These are phyloP conservation scores for Dictyostelium gargantuum DNA, from an alignment of 208 protist genomes.

Conservation along the genomic window DNA sequence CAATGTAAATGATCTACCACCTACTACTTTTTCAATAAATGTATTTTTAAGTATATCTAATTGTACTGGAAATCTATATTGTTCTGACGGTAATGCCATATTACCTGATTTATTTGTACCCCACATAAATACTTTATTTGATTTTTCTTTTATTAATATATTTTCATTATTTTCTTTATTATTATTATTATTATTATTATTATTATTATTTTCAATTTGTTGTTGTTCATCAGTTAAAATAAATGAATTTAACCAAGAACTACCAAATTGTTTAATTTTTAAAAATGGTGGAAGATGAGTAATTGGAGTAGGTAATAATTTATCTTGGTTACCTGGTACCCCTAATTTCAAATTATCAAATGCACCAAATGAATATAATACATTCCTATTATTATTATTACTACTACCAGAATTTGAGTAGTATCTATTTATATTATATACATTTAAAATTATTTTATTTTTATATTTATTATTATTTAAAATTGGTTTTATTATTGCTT, in stretches of 20 bases:
- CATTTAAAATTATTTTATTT: no score
- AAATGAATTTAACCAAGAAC: neutral
- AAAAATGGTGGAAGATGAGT: conserved; percentile 24
- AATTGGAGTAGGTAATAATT: neutral
- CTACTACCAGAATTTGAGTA: neutral
- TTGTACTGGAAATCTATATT: neutral
- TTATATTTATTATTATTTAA: neutral
- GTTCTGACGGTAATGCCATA: neutral
- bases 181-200: no score
- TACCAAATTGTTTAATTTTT: neutral
- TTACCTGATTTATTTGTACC: conserved; percentile 23
- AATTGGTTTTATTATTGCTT: neutral
- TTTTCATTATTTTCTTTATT: neutral
- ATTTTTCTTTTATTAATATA: no score
- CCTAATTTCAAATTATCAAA: neutral
- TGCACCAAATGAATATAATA: conserved; percentile 25
- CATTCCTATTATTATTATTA: neutral
- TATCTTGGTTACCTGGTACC: neutral
- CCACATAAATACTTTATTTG: conserved; percentile 38
- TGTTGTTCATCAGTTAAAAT: neutral
- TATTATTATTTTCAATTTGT: neutral
- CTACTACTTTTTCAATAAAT: neutral
- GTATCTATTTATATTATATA: no score
- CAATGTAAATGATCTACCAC: conserved; percentile 31
- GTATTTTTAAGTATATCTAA: conserved; percentile 19